Evolutionary conservation across 2,329 filamentous ascomycete genomes (phyloP).

Genomic region (Neospermospora avenae): DNA sequence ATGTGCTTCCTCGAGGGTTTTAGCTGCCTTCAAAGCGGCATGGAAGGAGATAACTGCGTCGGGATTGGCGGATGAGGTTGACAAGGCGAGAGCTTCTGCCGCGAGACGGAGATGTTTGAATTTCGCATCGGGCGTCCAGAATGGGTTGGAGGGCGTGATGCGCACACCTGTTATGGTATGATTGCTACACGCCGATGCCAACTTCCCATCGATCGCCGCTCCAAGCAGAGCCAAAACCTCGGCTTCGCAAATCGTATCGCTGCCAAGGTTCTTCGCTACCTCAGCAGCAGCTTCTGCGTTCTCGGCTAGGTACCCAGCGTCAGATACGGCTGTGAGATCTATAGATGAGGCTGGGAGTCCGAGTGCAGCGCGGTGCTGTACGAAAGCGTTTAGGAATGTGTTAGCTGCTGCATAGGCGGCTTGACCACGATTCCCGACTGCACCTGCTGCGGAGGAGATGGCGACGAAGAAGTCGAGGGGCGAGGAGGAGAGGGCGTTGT

Average conservation of each 20-base stretch:
- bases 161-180: slow-evolving; percentile 54
- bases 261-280: slow-evolving; percentile 29
- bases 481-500: slow-evolving; percentile 23
- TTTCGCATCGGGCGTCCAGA: slow-evolving; percentile 53
- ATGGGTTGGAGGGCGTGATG: slow-evolving; percentile 45
- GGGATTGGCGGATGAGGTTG: slow-evolving; percentile 34
- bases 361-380: slow-evolving; percentile 29
- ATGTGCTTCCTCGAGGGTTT: slow-evolving; percentile 44
- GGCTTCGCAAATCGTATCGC: slow-evolving; percentile 47
- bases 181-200: slow-evolving; percentile 42
- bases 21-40: slow-evolving; percentile 42
- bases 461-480: slow-evolving; percentile 43
- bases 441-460: slow-evolving; percentile 39
- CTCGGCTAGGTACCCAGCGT: slow-evolving; percentile 30
- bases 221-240: slow-evolving; percentile 54
- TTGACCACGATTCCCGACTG: slow-evolving; percentile 39
- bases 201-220: slow-evolving; percentile 46
- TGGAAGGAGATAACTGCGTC: slow-evolving; percentile 41
- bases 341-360: slow-evolving; percentile 33
- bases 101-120: slow-evolving; percentile 45
- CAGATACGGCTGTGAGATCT: slow-evolving; percentile 35
- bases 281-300: slow-evolving; percentile 27
- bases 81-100: slow-evolving; percentile 32
- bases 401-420: slow-evolving; percentile 40
- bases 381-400: slow-evolving; percentile 39